Evolutionary conservation across 306 rosid genomes (phyloP), one percentile per base, ranked within the genome.

Genomic region (Quillaja saponaria): DNA sequence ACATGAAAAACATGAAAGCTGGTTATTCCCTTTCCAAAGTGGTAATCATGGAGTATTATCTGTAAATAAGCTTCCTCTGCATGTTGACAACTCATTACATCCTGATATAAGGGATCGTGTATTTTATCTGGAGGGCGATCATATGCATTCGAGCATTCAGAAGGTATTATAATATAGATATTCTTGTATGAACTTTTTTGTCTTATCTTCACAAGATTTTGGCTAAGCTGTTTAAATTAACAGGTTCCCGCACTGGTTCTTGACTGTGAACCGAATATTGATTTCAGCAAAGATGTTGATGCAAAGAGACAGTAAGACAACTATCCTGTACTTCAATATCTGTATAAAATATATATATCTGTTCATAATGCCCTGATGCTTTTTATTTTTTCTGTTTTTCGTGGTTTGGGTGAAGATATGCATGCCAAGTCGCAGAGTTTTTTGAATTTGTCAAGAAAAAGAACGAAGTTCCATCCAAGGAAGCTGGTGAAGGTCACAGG

Each of bases 181-280:
- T 44, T 17, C 63, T 41, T 48, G 21, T 71, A 11, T 17, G 51
- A 60, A 64, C 20, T 74, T 45, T 17, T 10, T 65, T 34, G 39
- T 58, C 55, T 65, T 18, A 39, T 51, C 18, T 39, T 20, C 34
- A 10, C 8, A 13, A 18, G 39, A 67, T 5, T 54, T 11, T 19
- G 49, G 64, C 66, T 28, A 25, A 67, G 51, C 8, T 58, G 49
- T 55, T 74, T 80, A 54, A 16, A 13, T 55, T 69, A 13, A 13
- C 87, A 92, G 98, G 98, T 92, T 63, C 99, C 99, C 77, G 99
- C 99, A 37, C 78, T 92, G 86, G 88, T 92, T 67, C 83, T 89
- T 69, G 99, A 92, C 78, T 92, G 96, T 57, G 99, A 92, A 75
- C 99, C 96, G 40, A 92, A 92, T 81, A 92, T 92, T 70, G 99